A percentile compares a stretch with the other conserved stretches of the same genome.
Conservation (phyloP, 352 stramenopile genomes). For the Pythium apleroticum region DNA sequence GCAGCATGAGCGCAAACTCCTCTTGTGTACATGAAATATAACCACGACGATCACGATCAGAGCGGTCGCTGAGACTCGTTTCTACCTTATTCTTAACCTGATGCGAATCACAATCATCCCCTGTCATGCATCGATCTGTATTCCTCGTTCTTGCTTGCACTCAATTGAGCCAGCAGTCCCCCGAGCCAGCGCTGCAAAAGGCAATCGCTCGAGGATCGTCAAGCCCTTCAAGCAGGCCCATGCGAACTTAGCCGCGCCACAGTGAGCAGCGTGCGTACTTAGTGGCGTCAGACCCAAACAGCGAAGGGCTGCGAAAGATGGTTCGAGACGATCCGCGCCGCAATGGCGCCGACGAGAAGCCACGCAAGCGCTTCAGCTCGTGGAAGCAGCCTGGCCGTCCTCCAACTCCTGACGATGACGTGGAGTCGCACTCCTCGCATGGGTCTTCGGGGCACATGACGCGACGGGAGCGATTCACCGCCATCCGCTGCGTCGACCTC, state of each 20-base stretch:
- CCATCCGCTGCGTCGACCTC: constrained; percentile 1
- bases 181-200: too few relatives aligned
- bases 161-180: too few relatives aligned
- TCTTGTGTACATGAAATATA: background rate
- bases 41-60: background rate
- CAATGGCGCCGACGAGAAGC: background rate
- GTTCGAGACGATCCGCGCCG: background rate
- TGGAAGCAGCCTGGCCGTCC: constrained; percentile 2
- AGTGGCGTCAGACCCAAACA: background rate
- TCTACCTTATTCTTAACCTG: too few relatives aligned
- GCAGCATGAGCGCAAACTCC: background rate
- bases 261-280: background rate
- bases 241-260: background rate
- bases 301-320: background rate
- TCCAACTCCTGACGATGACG: background rate
- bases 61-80: too few relatives aligned
- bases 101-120: background rate
- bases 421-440: background rate
- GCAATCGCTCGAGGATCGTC: too few relatives aligned
- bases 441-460: background rate
- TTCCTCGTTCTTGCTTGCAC: too few relatives aligned
- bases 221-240: too few relatives aligned
- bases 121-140: too few relatives aligned
- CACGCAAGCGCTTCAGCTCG: background rate
- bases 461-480: background rate